Evolutionary conservation across 192 early-diverging fungal genomes (phyloP), one percentile per base, ranked within the genome.

Genomic region (Phlyctochytrium planicorne): DNA sequence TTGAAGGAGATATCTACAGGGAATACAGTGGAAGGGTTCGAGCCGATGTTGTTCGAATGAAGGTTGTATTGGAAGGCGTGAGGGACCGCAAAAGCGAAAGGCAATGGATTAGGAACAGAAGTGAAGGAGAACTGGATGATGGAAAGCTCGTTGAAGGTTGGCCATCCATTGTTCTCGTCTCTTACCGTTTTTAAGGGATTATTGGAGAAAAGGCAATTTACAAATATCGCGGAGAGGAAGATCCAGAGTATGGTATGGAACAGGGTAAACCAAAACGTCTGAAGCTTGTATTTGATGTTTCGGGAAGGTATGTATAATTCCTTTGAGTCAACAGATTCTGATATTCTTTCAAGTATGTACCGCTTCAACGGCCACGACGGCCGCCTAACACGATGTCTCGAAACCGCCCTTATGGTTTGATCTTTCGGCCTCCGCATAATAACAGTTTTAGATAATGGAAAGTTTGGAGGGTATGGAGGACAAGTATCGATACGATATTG

Each of bases 51-150:
- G 81, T 82, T 27, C 83, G 89, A 65, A 75, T 92, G 2, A 83
- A 84, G 36, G 87, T 90, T 2, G 86, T 91, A 24, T 62, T 92
- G 14, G 91, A 91, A 66, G 80, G 83, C 32, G 84, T 88, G 33
- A 84, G 90, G 62, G 84, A 88, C 52, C 89, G 85, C 67, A 85
- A 92, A 33, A 90, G 89, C 69, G 91, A 93, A 63, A 85, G 91
- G 10, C 85, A 90, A 14, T 93, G 91, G 91, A 76, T 93, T 23
- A 84, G 87, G 61, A 91, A 90, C 69, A 89, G 92, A 68, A 85
- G 81, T 30, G 85, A 88, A 17, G 91, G 91, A 25, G 91, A 93
- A 62, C 60, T 93, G 55, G 91, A 93, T 60, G 91, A 93, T 65
- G 85, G 85, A 0, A 93, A 90, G 62, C 74, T 93, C 73, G 91